Base-by-base conservation (phyloP, 305 asterid species). In the Fraxinus baroniana region DNA sequence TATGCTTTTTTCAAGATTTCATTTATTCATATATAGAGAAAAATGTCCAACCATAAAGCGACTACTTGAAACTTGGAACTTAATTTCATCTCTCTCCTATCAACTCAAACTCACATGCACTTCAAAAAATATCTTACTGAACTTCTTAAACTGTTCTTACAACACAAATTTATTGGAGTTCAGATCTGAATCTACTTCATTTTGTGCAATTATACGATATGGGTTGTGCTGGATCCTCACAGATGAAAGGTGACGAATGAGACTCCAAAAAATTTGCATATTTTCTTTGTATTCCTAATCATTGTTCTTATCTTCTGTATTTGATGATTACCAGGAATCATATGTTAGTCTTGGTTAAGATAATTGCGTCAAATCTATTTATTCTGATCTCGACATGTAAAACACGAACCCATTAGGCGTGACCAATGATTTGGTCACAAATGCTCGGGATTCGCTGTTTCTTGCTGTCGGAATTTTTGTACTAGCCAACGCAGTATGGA, bases 151-250 rank as follows among this genome's bases (percentile, higher is more conserved):
- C 46, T n/a, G 71, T 35, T 28, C 24, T 44, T 35, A 22, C 72
- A 30, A 28, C 62, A 75, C 30, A 2, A 13, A 18, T 41, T 75
- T 39, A 20, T 18, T 46, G 80, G 12, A 49, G 10, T 26, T 49
- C 41, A 24, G 13, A 41, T 44, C 22, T 76, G 7, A 84, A 64
- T 57, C 75, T 15, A 30, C 44, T 64, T 18, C 79, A 17, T 49
- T 77, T 41, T 74, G 39, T 46, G 37, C 82, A 84, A 82, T 81
- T 75, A 64, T 66, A 49, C 82, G 82, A 80, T 72, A 93, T 94
- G 98, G 98, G 98, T 37, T 91, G 97, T 88, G 91, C 87, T 76
- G 95, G 93, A 83, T 93, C 97, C 49, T 90, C 97, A n/a, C 94
- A 90, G 78, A 78, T 86, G 79, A 90, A 88, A 86, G 91, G 87